Percentiles rank a stretch among this genome's conserved stretches.
phyloP scores from a whole-genome alignment of 164 flowering plant genomes.

The Sedum album region DNA sequence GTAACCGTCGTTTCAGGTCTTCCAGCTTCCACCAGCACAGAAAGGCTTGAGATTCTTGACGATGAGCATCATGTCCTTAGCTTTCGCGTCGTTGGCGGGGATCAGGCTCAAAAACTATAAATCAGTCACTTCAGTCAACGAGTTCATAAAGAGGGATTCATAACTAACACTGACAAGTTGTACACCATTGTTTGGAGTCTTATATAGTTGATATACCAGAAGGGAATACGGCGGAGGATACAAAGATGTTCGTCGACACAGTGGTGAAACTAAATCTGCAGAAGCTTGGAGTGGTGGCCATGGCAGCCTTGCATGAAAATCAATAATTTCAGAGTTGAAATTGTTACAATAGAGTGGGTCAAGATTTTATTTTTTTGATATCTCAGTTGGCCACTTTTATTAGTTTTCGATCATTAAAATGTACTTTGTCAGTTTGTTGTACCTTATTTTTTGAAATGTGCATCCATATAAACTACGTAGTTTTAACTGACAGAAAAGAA shows the following conservation, averaged over 20 bases:
- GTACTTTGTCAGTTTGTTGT: no score
- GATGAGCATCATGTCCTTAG: slow-evolving; percentile 25
- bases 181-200: slow-evolving; percentile 34
- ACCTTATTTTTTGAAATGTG: no score
- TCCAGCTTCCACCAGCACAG: slow-evolving; percentile 24
- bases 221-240: slow-evolving; percentile 39
- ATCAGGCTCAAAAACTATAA: slow-evolving; percentile 28
- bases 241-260: slow-evolving; percentile 32
- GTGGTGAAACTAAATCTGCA: slow-evolving; percentile 30
- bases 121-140: slow-evolving; percentile 24
- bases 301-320: slow-evolving; percentile 8
- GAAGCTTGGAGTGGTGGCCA: slow-evolving; percentile 20
- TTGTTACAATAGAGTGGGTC: no score
- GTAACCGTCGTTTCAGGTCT: slow-evolving; percentile 26
- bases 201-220: slow-evolving; percentile 31
- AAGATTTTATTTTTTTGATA: no score
- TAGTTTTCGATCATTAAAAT: no score
- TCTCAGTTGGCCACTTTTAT: no score
- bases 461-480: no score
- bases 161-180: neutral
- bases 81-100: slow-evolving; percentile 29
- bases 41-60: slow-evolving; percentile 32
- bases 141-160: slow-evolving; percentile 1
- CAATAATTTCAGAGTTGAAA: neutral
- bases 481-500: no score